A percentile compares a stretch with the other conserved stretches of the same genome.
Evolutionary conservation across 176 grass and related monocot species (phyloP).

Genomic region (Themeda triandra): DNA sequence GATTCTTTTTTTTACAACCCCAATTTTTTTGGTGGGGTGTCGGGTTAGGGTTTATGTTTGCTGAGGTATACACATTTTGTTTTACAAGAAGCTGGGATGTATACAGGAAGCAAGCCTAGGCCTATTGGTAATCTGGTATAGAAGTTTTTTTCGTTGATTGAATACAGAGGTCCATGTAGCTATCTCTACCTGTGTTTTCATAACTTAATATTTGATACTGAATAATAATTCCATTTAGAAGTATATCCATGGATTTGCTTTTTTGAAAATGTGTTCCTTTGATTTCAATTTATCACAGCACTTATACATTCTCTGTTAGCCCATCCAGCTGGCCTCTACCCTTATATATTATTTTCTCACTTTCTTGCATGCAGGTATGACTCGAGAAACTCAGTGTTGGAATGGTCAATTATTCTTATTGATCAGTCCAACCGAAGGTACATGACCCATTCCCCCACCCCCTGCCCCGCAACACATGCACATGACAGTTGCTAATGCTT

Average conservation of each 20-base stretch:
- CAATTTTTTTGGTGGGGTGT: not conserved
- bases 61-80: not conserved
- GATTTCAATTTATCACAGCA: not conserved
- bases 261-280: not conserved
- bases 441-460: not conserved
- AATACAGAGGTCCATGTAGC: not conserved
- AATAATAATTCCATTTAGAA: not conserved
- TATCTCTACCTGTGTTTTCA: not conserved
- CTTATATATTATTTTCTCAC: constrained; percentile 4
- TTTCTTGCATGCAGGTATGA: constrained; percentile 60
- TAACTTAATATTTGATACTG: not conserved
- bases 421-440: constrained; percentile 86
- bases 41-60: not conserved
- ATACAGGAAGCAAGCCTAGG: not conserved
- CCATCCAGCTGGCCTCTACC: not conserved
- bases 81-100: not conserved
- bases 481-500: not conserved
- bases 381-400: constrained; percentile 67
- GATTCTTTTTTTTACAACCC: not conserved
- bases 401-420: constrained; percentile 87
- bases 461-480: not conserved
- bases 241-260: not conserved
- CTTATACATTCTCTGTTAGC: not conserved
- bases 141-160: not conserved
- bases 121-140: not conserved